Evolutionary conservation across 352 stramenopile species (phyloP).

Genomic region (Phytopythium vexans): DNA sequence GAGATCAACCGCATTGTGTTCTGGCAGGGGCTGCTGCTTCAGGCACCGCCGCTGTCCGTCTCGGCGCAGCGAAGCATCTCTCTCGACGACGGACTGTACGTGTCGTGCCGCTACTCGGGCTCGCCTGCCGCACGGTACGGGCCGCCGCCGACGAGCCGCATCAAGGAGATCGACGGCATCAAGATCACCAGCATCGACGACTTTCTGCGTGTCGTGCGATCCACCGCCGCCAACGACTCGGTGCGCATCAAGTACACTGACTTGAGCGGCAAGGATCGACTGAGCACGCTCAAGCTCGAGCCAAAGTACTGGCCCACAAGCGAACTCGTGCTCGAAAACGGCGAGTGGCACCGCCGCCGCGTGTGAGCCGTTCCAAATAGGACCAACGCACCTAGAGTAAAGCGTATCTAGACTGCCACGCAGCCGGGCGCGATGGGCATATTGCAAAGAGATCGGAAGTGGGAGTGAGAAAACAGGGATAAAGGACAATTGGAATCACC

Average conservation of each 20-base stretch:
- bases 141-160: constrained; percentile 84
- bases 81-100: constrained; percentile 81
- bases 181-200: constrained; percentile 87
- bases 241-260: constrained; percentile 91
- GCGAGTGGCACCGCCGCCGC: constrained; percentile 67
- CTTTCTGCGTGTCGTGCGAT: constrained; percentile 74
- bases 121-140: constrained; percentile 88
- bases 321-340: constrained; percentile 75
- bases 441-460: no score
- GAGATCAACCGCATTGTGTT: constrained; percentile 91
- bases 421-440: no score
- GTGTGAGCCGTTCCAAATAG: constrained; percentile 20
- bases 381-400: neutral
- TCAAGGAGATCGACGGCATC: constrained; percentile 89
- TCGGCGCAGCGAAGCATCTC: constrained; percentile 81
- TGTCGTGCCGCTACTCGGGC: constrained; percentile 85
- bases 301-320: constrained; percentile 90
- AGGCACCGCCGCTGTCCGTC: constrained; percentile 85
- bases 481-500: no score
- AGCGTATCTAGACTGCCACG: no score
- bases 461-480: no score
- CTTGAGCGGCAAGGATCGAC: constrained; percentile 80
- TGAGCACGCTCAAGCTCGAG: constrained; percentile 88
- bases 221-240: constrained; percentile 59
- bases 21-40: constrained; percentile 89